Base-by-base conservation (phyloP, 2,329 filamentous ascomycete species). In the Acrocalymma vagum region DNA sequence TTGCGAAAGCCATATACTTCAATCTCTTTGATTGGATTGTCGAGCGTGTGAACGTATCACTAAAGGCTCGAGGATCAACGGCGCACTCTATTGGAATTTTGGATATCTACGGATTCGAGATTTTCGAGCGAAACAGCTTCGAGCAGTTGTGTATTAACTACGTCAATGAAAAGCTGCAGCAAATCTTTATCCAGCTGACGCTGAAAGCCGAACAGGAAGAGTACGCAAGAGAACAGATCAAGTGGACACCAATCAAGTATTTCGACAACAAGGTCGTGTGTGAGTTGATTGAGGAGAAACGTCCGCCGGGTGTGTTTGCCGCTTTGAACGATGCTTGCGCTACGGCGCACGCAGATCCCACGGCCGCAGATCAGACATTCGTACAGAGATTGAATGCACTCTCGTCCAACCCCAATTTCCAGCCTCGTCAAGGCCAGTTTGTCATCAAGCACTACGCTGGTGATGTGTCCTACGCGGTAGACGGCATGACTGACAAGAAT, bases 191-290 rank as follows among this genome's bases (percentile, higher is more conserved):
- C 57, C 94, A 99, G 71, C 78, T 99, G 58, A 99, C 94, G 0
- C 73, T 99, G 49, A 96, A 96, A 76, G 87, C 94, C 0, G 94
- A 99, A 70, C 94, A 99, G 74, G 94, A 99, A 58, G 94, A 99
- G 70, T 99, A 99, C 63, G 90, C 88, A 11, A 81, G 89, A 32
- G 94, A 99, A 71, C 86, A 97, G 77, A 99, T 99, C 65, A 86
- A 95, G 66, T 99, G 94, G 94, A 96, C 92, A 0, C 94, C 94
- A 3, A 99, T 99, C 79, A 95, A 94, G 63, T 99, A 97, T 73
- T 99, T 97, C 60, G 94, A 99, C 73, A 99, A 99, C 80, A 97
- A 97, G 78, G 87, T 99, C 31, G 94, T 99, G 42, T 99, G 94
- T 69, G 94, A 96, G 48, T 72, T 99, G 63, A 99, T 99, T 56